These are phyloP conservation scores for Suillus occidentalis DNA, from an alignment of 768 basidiomycete species.

Conservation along the genomic window DNA sequence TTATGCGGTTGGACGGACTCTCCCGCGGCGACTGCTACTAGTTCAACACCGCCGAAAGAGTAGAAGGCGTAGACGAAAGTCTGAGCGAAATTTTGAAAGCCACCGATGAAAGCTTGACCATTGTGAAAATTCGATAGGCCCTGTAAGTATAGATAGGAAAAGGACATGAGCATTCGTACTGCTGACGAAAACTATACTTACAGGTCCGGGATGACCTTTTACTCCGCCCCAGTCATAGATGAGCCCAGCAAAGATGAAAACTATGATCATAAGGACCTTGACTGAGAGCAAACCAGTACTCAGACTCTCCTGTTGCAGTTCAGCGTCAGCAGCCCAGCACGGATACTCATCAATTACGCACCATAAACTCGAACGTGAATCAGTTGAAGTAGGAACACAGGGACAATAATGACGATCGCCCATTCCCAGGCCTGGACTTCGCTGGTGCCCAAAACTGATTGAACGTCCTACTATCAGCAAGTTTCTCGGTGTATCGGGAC, in stretches of 20 bases:
- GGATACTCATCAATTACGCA: conserved; percentile 21
- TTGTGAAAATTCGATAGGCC: conserved; percentile 51
- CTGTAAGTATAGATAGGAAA: conserved; percentile 24
- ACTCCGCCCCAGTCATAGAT: conserved; percentile 64
- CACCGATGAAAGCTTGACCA: conserved; percentile 53
- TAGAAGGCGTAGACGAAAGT: conserved; percentile 71
- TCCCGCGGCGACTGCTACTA: conserved; percentile 72
- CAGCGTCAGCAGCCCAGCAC: background rate
- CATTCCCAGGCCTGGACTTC: conserved; percentile 52
- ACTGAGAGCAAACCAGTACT: conserved; percentile 65
- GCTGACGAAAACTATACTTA: conserved; percentile 25
- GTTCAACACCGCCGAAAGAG: conserved; percentile 67
- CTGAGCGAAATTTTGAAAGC: conserved; percentile 51
- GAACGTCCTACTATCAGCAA: background rate
- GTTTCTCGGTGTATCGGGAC: background rate
- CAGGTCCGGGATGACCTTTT: conserved; percentile 57
- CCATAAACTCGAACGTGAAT: conserved; percentile 59
- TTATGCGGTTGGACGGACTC: conserved; percentile 65
- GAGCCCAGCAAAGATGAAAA: conserved; percentile 64
- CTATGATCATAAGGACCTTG: conserved; percentile 59
- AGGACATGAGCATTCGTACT: background rate
- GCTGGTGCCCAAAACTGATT: conserved; percentile 46
- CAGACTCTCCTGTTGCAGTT: conserved; percentile 48
- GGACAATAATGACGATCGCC: conserved; percentile 54
- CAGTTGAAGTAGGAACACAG: conserved; percentile 53